Evolutionary conservation across 495 filamentous ascomycete genomes (phyloP).

Genomic region (Penicillium tannophilum): DNA sequence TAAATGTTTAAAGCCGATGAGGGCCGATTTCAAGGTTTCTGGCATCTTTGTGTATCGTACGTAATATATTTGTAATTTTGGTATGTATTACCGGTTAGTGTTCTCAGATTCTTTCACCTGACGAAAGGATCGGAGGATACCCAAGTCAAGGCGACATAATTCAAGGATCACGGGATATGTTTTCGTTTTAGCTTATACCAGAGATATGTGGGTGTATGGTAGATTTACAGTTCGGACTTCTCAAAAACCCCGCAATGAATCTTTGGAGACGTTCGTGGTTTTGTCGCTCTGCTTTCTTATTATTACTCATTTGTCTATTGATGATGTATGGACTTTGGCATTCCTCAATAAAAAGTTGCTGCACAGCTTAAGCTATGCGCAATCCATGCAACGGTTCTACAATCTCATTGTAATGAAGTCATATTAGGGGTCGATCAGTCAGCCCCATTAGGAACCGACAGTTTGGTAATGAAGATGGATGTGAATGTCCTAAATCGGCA

Average conservation of each 20-base stretch:
- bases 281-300: no score
- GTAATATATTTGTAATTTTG: not conserved
- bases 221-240: not conserved
- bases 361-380: no score
- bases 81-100: not conserved
- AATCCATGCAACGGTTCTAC: not conserved
- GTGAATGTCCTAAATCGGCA: not conserved
- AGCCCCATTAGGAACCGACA: not conserved
- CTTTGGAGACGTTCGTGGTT: no score
- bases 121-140: not conserved
- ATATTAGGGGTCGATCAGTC: not conserved
- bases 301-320: no score
- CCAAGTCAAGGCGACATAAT: not conserved
- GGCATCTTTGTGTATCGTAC: not conserved
- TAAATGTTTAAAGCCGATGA: not conserved
- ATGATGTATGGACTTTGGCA: no score
- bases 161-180: not conserved
- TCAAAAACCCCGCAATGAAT: no score
- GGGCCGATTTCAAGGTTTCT: not conserved
- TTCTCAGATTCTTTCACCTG: not conserved
- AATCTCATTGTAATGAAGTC: not conserved
- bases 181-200: not conserved
- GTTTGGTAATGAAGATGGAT: not conserved
- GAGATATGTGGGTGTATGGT: not conserved
- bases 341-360: no score